Percentiles rank a stretch among this genome's conserved stretches.
phyloP scores from a whole-genome alignment of 345 rosid genomes.

The Corchorus olitorius region DNA sequence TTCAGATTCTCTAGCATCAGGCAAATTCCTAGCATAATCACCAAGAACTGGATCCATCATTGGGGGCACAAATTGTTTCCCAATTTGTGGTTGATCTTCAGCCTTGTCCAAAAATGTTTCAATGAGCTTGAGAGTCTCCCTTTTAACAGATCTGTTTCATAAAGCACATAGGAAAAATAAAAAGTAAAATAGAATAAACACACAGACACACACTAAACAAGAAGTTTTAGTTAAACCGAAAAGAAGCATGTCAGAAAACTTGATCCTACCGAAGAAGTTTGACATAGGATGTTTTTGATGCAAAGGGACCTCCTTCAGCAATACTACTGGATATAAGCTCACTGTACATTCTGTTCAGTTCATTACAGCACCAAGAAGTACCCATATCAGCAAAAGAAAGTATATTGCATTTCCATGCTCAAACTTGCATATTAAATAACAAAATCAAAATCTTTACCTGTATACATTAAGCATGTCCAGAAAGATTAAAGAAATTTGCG shows the following conservation, averaged over 20 bases:
- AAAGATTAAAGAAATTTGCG: conserved; percentile 89
- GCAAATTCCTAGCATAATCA: conserved; percentile 95
- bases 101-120: conserved; percentile 99
- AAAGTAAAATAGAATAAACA: no score
- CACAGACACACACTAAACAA: not conserved
- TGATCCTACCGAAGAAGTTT: conserved; percentile 77
- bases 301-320: conserved; percentile 90
- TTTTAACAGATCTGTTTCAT: conserved; percentile 84
- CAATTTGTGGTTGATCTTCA: conserved; percentile 96
- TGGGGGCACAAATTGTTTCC: conserved; percentile 98
- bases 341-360: conserved; percentile 90
- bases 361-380: conserved; percentile 13
- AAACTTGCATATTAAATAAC: not conserved
- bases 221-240: not conserved
- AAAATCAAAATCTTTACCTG: conserved; percentile 50
- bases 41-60: conserved; percentile 99
- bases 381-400: conserved; percentile 3
- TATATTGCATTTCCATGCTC: not conserved
- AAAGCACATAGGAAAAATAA: not conserved
- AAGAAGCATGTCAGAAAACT: conserved; percentile 17
- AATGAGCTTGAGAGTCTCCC: conserved; percentile 96
- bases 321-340: conserved; percentile 96
- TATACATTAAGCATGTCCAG: conserved; percentile 99
- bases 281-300: conserved; percentile 87
- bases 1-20: conserved; percentile 99